These are phyloP conservation scores for Amanita phalloides DNA, from an alignment of 768 basidiomycete genomes.

Conservation along the genomic window DNA sequence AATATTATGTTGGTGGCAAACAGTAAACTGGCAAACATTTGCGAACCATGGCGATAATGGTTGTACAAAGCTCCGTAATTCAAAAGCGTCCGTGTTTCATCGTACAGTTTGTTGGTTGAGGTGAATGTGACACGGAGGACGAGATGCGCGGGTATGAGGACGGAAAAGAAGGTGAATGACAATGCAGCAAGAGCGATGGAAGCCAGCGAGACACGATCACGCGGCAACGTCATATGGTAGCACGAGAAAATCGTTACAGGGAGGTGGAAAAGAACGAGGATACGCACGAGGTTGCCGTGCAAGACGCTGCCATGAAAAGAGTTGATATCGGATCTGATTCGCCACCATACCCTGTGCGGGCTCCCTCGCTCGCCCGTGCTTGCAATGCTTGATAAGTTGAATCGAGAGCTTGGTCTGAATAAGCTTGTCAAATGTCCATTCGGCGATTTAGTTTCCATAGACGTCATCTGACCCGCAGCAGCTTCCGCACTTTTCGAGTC, in stretches of 20 bases:
- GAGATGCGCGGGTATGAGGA: conserved; percentile 65
- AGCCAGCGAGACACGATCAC: conserved; percentile 36
- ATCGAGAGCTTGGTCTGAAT: conserved; percentile 22
- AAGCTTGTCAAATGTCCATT: conserved; percentile 28
- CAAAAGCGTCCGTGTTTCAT: conserved; percentile 87
- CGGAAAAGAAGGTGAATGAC: conserved; percentile 70
- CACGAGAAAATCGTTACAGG: conserved; percentile 88
- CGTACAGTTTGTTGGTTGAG: conserved; percentile 84
- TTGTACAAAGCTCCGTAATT: conserved; percentile 90
- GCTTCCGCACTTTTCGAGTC: background rate
- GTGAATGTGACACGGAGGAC: conserved; percentile 72
- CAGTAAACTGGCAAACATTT: conserved; percentile 75
- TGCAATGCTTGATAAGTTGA: conserved; percentile 20
- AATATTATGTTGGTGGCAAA: conserved; percentile 76
- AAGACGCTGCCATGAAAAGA: conserved; percentile 76
- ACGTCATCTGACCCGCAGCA: background rate
- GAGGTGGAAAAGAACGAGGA: conserved; percentile 88
- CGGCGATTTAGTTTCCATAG: conserved; percentile 36
- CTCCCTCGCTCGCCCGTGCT: conserved; percentile 22
- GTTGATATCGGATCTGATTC: conserved; percentile 48
- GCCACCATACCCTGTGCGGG: conserved; percentile 39
- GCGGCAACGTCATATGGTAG: conserved; percentile 68
- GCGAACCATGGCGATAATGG: conserved; percentile 85
- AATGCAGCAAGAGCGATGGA: conserved; percentile 74
- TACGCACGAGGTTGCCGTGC: conserved; percentile 85